Percentiles rank a stretch among this genome's conserved stretches.
Conservation (phyloP, 148 eudicot species). For the Fagopyrum homotropicum region DNA sequence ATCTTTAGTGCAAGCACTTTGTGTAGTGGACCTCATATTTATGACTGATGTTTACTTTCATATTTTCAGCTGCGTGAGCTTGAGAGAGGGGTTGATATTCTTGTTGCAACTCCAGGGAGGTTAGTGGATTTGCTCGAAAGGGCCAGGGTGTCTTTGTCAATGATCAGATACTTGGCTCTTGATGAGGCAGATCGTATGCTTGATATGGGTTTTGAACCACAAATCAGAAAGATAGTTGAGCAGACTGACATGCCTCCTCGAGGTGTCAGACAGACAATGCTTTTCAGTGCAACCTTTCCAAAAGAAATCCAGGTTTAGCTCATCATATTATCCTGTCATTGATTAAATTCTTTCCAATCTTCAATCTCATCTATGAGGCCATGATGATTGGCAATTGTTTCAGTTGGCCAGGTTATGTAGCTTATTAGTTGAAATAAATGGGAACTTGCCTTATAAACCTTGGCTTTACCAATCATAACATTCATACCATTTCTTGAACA, state of each 20-base stretch:
- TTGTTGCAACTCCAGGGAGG: constrained; percentile 95
- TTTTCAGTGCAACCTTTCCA: constrained; percentile 93
- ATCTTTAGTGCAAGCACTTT: not conserved
- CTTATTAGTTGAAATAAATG: not conserved
- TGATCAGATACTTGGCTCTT: constrained; percentile 73
- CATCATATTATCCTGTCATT: not conserved
- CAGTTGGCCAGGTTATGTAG: not conserved
- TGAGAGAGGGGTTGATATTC: constrained; percentile 86
- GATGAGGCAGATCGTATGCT: constrained; percentile 96
- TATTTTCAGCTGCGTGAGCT: constrained; percentile 61
- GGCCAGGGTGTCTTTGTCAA: constrained; percentile 64
- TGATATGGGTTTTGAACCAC: constrained; percentile 98
- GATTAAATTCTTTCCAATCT: not conserved
- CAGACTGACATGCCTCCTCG: constrained; percentile 86
- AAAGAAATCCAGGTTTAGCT: constrained; percentile 76
- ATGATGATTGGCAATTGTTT: not conserved
- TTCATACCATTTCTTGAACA: not conserved
- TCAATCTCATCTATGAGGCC: not conserved
- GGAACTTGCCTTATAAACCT: not conserved
- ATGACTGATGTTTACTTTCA: constrained; percentile 6
- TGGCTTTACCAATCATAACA: not conserved
- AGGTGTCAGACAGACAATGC: constrained; percentile 80
- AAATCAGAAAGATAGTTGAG: constrained; percentile 86
- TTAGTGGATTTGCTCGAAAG: constrained; percentile 87
- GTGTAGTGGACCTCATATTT: not conserved